Base-by-base conservation (phyloP, 176 grass and related monocot genomes). In the Avena eriantha region DNA sequence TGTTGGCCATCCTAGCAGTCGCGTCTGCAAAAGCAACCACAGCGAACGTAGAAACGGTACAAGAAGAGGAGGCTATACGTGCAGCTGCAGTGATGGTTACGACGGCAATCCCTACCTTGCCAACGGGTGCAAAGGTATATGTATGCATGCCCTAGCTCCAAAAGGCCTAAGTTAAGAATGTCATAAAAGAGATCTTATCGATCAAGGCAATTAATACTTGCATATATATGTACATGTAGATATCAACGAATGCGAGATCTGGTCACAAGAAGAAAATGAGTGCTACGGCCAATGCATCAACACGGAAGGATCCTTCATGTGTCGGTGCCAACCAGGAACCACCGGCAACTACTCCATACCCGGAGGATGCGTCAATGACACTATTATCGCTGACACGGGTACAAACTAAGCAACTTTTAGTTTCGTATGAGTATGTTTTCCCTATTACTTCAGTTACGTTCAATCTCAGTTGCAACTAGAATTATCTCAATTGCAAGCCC, bases 11-110 rank as follows among this genome's bases (percentile, higher is more conserved):
- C 17, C 34, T 1, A 39, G 16, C 17, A 41, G 35, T 7, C 1
- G 3, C 18, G 0, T 70, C 10, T 71, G 68, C 68, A 70, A 6
- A 16, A 70, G 68, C 35, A 13, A 43, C 68, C 9, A 43, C 35
- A 70, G 68, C 35, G 18, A 43, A 43, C 18, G 8, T 0, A 21
- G 0, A 2, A 5, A 39, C 0, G 67, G 18, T 0, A 72, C 69
- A 69, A 41, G 29, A 29, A 29, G 34, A 69, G 66, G 33, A 39
- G 1, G 66, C 16, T 69, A 69, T 41, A 11, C 17, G 0, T 41
- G 67, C 34, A 0, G 0, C 17, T 69, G 67, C 67, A 39, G 0
- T 0, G 0, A 10, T 0, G 65, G 65, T 0, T 68, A 68, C 31
- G 0, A 0, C 0, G 66, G 65, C 31, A 68, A 68, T 68, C 65